Evolutionary conservation across 1,139 yeast species (phyloP).

Genomic region (Sugiyamaella novakii): DNA sequence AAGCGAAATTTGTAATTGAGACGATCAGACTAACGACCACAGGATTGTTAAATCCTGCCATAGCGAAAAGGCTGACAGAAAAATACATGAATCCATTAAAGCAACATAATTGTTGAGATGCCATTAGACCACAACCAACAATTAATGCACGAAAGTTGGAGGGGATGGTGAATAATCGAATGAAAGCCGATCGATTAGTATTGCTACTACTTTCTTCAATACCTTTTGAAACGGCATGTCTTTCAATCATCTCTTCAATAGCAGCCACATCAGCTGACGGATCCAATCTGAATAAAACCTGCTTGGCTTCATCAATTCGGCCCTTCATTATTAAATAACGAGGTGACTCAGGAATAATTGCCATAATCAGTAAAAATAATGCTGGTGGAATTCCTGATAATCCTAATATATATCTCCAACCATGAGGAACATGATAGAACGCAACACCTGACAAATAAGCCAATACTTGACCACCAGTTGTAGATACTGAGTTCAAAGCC

Average conservation of each 20-base stretch:
- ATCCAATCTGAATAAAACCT: slow-evolving; percentile 43
- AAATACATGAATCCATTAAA: slow-evolving; percentile 77
- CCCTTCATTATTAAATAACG: slow-evolving; percentile 52
- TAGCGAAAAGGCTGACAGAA: slow-evolving; percentile 64
- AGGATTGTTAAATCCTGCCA: slow-evolving; percentile 61
- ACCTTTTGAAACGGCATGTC: slow-evolving; percentile 3
- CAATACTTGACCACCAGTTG: slow-evolving; percentile 51
- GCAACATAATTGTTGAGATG: slow-evolving; percentile 74
- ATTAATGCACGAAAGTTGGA: slow-evolving; percentile 54
- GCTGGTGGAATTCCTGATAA: slow-evolving; percentile 48
- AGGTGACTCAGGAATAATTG: slow-evolving; percentile 62
- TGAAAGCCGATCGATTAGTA: slow-evolving; percentile 12
- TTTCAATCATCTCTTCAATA: slow-evolving; percentile 34
- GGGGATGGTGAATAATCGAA: slow-evolving; percentile 15
- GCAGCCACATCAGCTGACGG: slow-evolving; percentile 44
- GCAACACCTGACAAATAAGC: slow-evolving; percentile 45
- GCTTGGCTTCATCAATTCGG: slow-evolving; percentile 45
- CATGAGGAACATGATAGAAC: slow-evolving; percentile 32
- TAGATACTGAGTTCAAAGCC: slow-evolving; percentile 47
- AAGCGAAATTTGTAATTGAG: slow-evolving; percentile 66
- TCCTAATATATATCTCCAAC: slow-evolving; percentile 50
- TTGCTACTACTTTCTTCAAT: not conserved
- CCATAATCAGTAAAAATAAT: slow-evolving; percentile 42
- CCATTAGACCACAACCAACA: slow-evolving; percentile 71
- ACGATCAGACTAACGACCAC: slow-evolving; percentile 64